These are phyloP conservation scores for Barnettozyma populi DNA, from an alignment of 805 yeast genomes.

Conservation along the genomic window DNA sequence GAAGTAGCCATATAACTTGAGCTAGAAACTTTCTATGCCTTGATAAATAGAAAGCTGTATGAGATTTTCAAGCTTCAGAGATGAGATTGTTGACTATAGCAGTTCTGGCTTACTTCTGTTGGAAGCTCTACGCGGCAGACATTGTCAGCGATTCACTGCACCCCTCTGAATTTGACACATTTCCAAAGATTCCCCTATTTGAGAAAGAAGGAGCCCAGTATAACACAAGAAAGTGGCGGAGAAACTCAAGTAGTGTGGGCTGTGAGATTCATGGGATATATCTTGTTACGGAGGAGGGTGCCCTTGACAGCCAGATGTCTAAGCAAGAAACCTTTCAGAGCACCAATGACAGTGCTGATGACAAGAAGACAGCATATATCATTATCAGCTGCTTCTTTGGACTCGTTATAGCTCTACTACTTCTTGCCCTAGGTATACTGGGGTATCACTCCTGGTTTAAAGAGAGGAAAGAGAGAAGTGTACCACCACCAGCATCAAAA, in stretches of 20 bases:
- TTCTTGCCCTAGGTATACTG: neutral
- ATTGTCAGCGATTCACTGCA: neutral
- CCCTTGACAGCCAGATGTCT: neutral
- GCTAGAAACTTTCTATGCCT: too few relatives aligned
- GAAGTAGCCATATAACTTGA: too few relatives aligned
- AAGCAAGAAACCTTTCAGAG: too few relatives aligned
- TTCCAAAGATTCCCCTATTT: neutral
- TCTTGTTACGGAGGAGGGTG: neutral
- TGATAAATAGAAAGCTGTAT: too few relatives aligned
- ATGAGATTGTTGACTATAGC: too few relatives aligned
- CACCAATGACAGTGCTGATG: neutral
- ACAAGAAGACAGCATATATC: neutral
- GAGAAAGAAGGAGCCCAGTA: neutral
- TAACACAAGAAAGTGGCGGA: neutral
- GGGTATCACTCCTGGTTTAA: neutral
- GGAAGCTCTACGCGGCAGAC: neutral
- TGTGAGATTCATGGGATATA: neutral
- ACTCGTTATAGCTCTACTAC: neutral
- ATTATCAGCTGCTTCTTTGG: neutral
- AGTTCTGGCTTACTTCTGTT: neutral
- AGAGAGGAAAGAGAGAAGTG: neutral
- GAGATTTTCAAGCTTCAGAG: too few relatives aligned
- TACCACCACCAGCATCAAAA: neutral
- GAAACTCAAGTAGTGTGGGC: neutral
- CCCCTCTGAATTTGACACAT: neutral